Conservation (phyloP, 345 rosid species). For the Eucalyptus leucophloia region DNA sequence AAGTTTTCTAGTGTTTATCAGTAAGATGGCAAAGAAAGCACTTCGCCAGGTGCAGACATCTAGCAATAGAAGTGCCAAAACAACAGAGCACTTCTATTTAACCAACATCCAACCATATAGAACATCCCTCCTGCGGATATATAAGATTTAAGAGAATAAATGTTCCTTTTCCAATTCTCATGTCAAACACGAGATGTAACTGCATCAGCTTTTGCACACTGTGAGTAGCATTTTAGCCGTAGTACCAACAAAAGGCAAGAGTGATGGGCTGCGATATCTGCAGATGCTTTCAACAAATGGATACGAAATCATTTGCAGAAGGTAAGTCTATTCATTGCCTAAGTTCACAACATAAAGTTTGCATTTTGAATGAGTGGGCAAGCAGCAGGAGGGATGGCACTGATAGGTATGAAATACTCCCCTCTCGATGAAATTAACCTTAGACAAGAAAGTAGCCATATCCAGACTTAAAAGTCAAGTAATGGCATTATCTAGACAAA, state of each 20-base stretch:
- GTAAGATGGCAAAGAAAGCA: background rate
- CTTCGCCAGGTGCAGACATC: background rate
- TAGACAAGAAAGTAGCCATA: background rate
- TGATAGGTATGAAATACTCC: background rate
- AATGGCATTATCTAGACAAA: background rate
- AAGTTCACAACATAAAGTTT: background rate
- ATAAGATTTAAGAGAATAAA: background rate
- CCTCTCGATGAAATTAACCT: background rate
- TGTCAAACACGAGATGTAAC: background rate
- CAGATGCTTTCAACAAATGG: background rate
- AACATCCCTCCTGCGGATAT: background rate
- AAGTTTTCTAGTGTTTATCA: background rate
- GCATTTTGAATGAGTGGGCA: background rate
- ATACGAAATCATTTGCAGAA: background rate
- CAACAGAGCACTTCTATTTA: background rate
- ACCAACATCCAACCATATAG: background rate
- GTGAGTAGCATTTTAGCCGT: background rate
- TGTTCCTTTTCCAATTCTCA: background rate
- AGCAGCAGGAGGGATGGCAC: background rate
- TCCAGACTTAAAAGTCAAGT: background rate
- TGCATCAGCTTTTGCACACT: background rate
- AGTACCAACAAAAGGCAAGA: background rate
- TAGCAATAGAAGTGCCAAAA: background rate
- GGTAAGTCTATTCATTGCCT: background rate
- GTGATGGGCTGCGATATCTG: background rate